A percentile compares a stretch with the other conserved stretches of the same genome.
Conservation (phyloP, 2,329 filamentous ascomycete species). For the Akanthomyces dipterigenus region DNA sequence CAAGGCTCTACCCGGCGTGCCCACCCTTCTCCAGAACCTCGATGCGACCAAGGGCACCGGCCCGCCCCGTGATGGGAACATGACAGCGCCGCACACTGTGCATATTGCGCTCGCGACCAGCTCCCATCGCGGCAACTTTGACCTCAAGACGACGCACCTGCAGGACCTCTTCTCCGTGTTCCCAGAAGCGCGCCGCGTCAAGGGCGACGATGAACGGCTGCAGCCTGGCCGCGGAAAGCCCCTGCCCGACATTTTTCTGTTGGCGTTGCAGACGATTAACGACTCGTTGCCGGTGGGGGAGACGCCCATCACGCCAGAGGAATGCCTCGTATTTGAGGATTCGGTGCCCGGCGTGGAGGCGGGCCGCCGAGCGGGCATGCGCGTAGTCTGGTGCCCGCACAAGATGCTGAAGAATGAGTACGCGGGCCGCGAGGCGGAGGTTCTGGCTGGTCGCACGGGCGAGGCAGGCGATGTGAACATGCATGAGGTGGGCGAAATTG, state of each 20-base stretch:
- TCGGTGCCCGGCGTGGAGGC: conserved; percentile 89
- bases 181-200: conserved; percentile 60
- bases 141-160: conserved; percentile 65
- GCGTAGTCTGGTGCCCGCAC: conserved; percentile 89
- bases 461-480: conserved; percentile 51
- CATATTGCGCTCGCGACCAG: conserved; percentile 85
- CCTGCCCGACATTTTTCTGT: conserved; percentile 85
- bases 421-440: conserved; percentile 66
- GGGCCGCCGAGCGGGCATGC: conserved; percentile 86
- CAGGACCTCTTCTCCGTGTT: conserved; percentile 58
- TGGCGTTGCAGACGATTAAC: conserved; percentile 83
- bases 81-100: conserved; percentile 35
- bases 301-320: conserved; percentile 64
- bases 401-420: conserved; percentile 70
- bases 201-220: conserved; percentile 82
- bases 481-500: conserved; percentile 49
- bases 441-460: conserved; percentile 75
- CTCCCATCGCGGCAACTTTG: conserved; percentile 64
- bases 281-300: conserved; percentile 57
- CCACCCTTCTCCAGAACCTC: conserved; percentile 58
- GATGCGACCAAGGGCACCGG: conserved; percentile 30
- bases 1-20: conserved; percentile 73
- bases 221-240: conserved; percentile 80
- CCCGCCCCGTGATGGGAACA: neutral
- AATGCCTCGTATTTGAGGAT: conserved; percentile 96